Base-by-base conservation (phyloP, 192 early-diverging fungal species). In the Radiomyces spectabilis region DNA sequence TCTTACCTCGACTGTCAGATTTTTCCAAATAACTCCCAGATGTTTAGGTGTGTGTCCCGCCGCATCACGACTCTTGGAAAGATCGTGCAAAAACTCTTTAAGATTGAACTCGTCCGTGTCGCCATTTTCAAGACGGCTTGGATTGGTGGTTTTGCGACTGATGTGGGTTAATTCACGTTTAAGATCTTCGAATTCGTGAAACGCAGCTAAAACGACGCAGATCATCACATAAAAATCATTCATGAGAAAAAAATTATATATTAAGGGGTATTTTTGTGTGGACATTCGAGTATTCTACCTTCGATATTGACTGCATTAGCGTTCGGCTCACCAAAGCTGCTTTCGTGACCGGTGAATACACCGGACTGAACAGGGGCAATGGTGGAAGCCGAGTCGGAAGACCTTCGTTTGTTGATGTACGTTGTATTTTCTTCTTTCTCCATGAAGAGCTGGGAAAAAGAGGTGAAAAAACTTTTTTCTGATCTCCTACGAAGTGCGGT, bases 1-100 rank as follows among this genome's bases (percentile, higher is more conserved):
- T 42, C 5, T 30, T 53, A 55, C 60, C 52, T 60, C 57, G 34
- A 68, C 59, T n/a, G 42, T 48, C 26, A 68, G 25, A 37, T 68
- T 48, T 42, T 45, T 55, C 65, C 65, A 68, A 19, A 53, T 31
- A n/a, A 68, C 40, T 31, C 65, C 65, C 25, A 68, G 38, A 24
- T 51, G 41, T 34, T 61, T 68, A 12, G 22, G 16, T 33, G 9
- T 32, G 5, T 55, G 48, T 9, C 59, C 65, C 15, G 59, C 54
- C 3, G 18, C 38, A 9, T n/a, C 15, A 33, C 39, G 39, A 4
- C 54, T 53, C 1, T 19, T 32, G 1, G 21, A 33, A 5, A 66
- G 19, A 42, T 41, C 33, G 21, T 37, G 34, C 12, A 66, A 19
- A 43, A 60, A 66, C 13, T 59, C 48, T 24, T 59, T 53, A 24